Conservation (phyloP, 345 rosid species). For the Rhodamnia argentea region DNA sequence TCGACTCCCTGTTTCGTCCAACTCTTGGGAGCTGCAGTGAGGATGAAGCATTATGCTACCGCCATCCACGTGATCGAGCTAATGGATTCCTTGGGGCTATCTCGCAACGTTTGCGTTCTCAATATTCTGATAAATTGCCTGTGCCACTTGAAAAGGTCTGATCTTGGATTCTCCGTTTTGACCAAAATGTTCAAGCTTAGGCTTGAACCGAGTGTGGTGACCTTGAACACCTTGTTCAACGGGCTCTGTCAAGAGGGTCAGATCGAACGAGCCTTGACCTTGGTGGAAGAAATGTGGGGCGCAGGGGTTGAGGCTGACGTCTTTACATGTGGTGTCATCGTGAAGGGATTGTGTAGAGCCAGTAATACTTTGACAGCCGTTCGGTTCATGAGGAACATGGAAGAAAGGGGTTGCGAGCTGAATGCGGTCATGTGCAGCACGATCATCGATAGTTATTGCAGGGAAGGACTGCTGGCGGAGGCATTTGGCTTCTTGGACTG, state of each 20-base stretch:
- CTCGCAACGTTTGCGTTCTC: background rate
- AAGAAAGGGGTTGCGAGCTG: background rate
- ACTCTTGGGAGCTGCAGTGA: background rate
- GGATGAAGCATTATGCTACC: background rate
- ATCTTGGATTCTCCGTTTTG: background rate
- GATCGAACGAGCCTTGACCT: background rate
- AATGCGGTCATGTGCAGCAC: conserved; percentile 1
- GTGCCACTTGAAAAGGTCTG: background rate
- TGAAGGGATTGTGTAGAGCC: too few relatives aligned
- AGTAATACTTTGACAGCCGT: background rate
- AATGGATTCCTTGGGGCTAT: background rate
- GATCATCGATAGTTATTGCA: conserved; percentile 3
- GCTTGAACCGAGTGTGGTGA: background rate
- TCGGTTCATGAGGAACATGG: background rate
- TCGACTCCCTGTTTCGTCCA: background rate
- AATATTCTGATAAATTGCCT: conserved; percentile 3
- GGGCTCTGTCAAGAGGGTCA: background rate
- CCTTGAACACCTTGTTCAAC: background rate
- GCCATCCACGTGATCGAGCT: background rate
- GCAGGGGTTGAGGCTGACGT: background rate
- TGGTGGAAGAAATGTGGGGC: background rate
- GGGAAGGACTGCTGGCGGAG: background rate
- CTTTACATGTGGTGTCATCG: background rate
- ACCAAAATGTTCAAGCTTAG: conserved; percentile 4
- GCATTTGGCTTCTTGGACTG: background rate